Conservation (phyloP, 2,329 filamentous ascomycete genomes). For the Orbilia blumenaviensis region DNA sequence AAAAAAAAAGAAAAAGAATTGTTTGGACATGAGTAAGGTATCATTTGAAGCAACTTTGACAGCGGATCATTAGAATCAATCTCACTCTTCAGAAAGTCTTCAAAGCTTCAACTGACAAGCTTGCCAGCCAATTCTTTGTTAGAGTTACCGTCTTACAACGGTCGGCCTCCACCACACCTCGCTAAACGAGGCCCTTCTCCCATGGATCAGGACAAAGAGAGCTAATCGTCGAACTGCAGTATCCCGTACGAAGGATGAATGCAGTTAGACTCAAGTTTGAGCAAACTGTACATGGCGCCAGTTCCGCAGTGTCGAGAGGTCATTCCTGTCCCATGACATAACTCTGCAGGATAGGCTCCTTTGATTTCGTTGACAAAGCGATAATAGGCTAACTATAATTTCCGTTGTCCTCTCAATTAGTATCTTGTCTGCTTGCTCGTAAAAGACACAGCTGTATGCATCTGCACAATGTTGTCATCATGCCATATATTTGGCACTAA, state of each 20-base stretch:
- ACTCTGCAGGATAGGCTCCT: slow-evolving; percentile 22
- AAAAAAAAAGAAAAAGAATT: too few relatives aligned
- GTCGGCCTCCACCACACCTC: slow-evolving; percentile 24
- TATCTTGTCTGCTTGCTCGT: neutral
- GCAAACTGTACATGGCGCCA: slow-evolving; percentile 21
- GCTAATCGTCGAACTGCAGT: neutral
- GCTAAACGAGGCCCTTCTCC: slow-evolving; percentile 17
- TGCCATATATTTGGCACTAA: slow-evolving; percentile 48
- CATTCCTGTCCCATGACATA: slow-evolving; percentile 40
- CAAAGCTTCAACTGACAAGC: neutral
- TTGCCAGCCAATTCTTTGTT: neutral
- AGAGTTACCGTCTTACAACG: neutral
- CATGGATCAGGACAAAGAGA: slow-evolving; percentile 30
- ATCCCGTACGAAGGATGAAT: neutral
- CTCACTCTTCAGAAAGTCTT: neutral
- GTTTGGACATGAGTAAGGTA: neutral
- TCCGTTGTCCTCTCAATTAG: slow-evolving; percentile 10
- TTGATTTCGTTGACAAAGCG: neutral
- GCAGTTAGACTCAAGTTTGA: slow-evolving; percentile 8
- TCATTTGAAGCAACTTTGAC: slow-evolving; percentile 10
- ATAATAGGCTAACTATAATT: slow-evolving; percentile 15
- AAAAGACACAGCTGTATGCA: neutral
- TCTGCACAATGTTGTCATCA: slow-evolving; percentile 49
- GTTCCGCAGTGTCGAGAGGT: slow-evolving; percentile 13
- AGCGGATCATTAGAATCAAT: slow-evolving; percentile 26